Evolutionary conservation across 1,139 yeast species (phyloP).

Genomic region (Yamadazyma dendronema): DNA sequence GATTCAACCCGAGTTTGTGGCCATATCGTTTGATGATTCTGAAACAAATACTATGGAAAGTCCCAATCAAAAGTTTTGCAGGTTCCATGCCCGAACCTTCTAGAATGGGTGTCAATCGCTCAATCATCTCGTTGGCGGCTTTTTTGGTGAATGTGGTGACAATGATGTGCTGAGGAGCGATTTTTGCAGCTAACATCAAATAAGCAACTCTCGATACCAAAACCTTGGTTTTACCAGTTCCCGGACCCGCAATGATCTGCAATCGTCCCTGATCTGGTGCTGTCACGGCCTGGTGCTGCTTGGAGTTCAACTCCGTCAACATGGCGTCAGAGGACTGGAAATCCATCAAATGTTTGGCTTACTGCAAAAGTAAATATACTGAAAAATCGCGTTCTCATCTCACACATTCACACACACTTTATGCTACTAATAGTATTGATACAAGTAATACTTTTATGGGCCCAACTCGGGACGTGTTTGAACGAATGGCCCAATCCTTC

Average conservation of each 20-base stretch:
- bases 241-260: conserved; percentile 91
- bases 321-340: too few relatives aligned
- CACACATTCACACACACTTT: too few relatives aligned
- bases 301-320: conserved; percentile 43
- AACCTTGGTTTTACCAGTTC: conserved; percentile 84
- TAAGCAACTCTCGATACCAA: conserved; percentile 76
- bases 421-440: conserved; percentile 1
- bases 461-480: too few relatives aligned
- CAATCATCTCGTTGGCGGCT: conserved; percentile 82
- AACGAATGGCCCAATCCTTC: conserved; percentile 20
- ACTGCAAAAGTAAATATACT: too few relatives aligned
- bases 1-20: conserved; percentile 42
- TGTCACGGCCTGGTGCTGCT: conserved; percentile 62
- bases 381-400: too few relatives aligned
- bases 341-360: too few relatives aligned
- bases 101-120: conserved; percentile 49
- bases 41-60: conserved; percentile 81
- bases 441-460: too few relatives aligned
- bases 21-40: conserved; percentile 61
- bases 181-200: conserved; percentile 48
- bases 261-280: conserved; percentile 52
- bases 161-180: conserved; percentile 60
- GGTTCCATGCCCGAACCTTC: conserved; percentile 33
- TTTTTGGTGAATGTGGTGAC: conserved; percentile 90
- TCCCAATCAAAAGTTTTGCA: conserved; percentile 63